These are phyloP conservation scores for Russula sp. DNA, from an alignment of 768 basidiomycete genomes.

Conservation along the genomic window DNA sequence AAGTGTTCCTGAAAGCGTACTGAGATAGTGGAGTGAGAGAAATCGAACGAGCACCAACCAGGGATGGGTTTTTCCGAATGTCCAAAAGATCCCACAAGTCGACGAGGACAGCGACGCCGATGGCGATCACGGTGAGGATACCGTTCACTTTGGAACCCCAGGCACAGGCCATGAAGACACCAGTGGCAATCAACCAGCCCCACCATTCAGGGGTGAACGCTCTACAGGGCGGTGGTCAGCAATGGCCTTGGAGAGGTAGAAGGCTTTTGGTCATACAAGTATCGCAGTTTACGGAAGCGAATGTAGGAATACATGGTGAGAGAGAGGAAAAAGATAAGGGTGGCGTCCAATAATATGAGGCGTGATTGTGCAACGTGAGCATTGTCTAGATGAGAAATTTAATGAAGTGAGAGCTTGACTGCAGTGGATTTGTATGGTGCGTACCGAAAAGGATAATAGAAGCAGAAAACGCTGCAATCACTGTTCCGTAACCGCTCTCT, in stretches of 20 bases:
- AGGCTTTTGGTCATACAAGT: slow-evolving; percentile 46
- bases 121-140: slow-evolving; percentile 77
- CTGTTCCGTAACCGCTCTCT: slow-evolving; percentile 90
- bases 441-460: slow-evolving; percentile 79
- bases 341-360: slow-evolving; percentile 90
- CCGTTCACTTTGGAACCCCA: slow-evolving; percentile 99
- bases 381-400: slow-evolving; percentile 54
- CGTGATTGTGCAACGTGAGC: slow-evolving; percentile 95
- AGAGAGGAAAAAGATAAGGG: slow-evolving; percentile 91
- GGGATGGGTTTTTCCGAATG: slow-evolving; percentile 74
- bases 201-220: slow-evolving; percentile 91
- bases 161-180: slow-evolving; percentile 90
- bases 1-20: slow-evolving; percentile 47
- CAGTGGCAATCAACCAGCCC: slow-evolving; percentile 87
- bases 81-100: slow-evolving; percentile 96
- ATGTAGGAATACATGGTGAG: slow-evolving; percentile 90
- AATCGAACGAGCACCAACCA: slow-evolving; percentile 26
- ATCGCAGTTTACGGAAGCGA: slow-evolving; percentile 90
- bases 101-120: slow-evolving; percentile 86
- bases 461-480: slow-evolving; percentile 88
- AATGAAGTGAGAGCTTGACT: background rate
- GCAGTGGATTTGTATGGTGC: slow-evolving; percentile 27
- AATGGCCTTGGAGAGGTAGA: background rate
- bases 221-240: slow-evolving; percentile 34
- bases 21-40: background rate